These are phyloP conservation scores for Penicillium silybi DNA, from an alignment of 495 filamentous ascomycete species.

Conservation along the genomic window DNA sequence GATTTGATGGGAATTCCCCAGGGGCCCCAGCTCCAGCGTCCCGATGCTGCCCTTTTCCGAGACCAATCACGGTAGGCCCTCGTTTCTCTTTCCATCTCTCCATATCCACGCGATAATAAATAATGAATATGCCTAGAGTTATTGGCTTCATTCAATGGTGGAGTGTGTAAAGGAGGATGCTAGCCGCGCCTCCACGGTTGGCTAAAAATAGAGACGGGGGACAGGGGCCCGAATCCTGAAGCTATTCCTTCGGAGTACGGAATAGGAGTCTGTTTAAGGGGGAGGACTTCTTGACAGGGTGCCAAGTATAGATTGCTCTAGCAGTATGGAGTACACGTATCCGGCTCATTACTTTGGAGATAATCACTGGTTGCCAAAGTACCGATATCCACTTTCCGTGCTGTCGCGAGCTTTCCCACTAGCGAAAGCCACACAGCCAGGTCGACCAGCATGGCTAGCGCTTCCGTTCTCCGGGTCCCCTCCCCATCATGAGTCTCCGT, in stretches of 20 bases:
- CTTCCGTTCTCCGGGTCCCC: conserved; percentile 9
- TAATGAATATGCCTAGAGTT: neutral
- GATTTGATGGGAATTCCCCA: neutral
- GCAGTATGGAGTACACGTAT: neutral
- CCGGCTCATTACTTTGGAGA: neutral
- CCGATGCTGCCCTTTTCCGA: neutral
- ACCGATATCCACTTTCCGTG: neutral
- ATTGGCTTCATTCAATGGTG: neutral
- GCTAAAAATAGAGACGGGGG: conserved; percentile 3
- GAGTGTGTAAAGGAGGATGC: neutral
- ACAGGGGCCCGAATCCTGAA: neutral
- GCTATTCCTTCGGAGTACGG: neutral
- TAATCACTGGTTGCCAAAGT: neutral
- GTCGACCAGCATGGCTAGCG: conserved; percentile 16
- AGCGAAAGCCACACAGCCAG: conserved; percentile 5
- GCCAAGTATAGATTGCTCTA: neutral
- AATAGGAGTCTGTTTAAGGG: neutral
- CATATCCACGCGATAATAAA: neutral
- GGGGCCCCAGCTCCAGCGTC: neutral
- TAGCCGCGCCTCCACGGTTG: neutral
- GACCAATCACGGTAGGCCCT: neutral
- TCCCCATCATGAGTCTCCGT: conserved; percentile 16
- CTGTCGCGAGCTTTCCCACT: conserved; percentile 3
- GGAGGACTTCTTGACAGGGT: neutral
- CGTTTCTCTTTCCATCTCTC: neutral